These are phyloP conservation scores for Mucor irregularis DNA, from an alignment of 371 early-diverging fungal genomes.

Conservation along the genomic window DNA sequence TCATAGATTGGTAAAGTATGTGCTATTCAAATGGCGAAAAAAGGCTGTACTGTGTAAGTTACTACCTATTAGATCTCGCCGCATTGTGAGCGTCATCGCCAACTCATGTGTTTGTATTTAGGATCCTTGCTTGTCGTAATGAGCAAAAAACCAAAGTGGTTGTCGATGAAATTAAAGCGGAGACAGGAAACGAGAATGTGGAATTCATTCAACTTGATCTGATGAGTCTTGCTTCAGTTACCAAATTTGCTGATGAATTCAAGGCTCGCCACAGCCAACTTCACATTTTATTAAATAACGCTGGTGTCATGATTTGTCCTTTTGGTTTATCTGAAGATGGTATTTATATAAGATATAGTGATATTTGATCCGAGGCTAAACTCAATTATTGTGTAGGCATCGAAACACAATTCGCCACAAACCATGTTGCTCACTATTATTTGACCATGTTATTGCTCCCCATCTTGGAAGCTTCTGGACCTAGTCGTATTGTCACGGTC, in stretches of 20 bases:
- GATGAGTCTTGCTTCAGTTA: conserved; percentile 53
- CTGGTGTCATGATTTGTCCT: conserved; percentile 74
- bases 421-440: conserved; percentile 81
- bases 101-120: background rate
- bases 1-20: conserved; percentile 61
- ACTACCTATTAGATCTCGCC: no score
- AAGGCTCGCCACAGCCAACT: conserved; percentile 45
- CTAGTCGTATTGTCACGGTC: conserved; percentile 61
- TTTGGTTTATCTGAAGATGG: conserved; percentile 65
- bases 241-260: conserved; percentile 55
- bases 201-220: conserved; percentile 63
- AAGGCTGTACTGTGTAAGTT: conserved; percentile 56
- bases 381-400: no score
- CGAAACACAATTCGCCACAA: conserved; percentile 46
- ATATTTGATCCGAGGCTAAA: no score
- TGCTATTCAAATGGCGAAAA: conserved; percentile 58
- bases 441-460: conserved; percentile 70
- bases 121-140: conserved; percentile 62
- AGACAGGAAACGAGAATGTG: conserved; percentile 53
- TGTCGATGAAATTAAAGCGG: conserved; percentile 51
- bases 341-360: background rate
- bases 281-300: conserved; percentile 67
- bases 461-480: conserved; percentile 49
- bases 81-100: background rate
- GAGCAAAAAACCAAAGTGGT: conserved; percentile 42